These are phyloP conservation scores for Aspergillaceae sp. DNA, from an alignment of 2,329 filamentous ascomycete genomes.

Conservation along the genomic window DNA sequence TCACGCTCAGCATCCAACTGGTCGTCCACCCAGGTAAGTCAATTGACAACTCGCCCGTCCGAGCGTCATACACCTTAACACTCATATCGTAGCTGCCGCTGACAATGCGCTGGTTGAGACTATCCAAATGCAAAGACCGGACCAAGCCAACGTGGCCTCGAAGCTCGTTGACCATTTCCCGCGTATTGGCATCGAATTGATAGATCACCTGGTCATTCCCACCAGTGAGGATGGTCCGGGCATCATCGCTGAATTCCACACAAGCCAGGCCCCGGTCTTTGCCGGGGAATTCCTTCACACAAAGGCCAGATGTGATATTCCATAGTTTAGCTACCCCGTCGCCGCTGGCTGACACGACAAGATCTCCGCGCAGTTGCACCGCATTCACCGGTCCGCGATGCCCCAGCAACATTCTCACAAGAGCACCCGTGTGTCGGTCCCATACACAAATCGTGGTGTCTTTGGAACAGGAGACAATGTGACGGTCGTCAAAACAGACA, in stretches of 20 bases:
- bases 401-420: slow-evolving; percentile 71
- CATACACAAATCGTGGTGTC: slow-evolving; percentile 90
- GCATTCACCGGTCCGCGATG: slow-evolving; percentile 92
- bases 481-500: slow-evolving; percentile 80
- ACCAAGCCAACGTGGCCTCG: slow-evolving; percentile 78
- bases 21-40: slow-evolving; percentile 92
- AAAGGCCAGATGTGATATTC: slow-evolving; percentile 83
- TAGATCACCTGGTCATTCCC: slow-evolving; percentile 94
- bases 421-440: slow-evolving; percentile 69
- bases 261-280: slow-evolving; percentile 92
- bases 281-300: slow-evolving; percentile 80
- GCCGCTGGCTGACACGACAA: slow-evolving; percentile 85
- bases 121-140: slow-evolving; percentile 83
- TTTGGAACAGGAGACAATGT: slow-evolving; percentile 96
- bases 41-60: slow-evolving; percentile 66
- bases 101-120: slow-evolving; percentile 72
- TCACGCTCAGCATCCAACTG: slow-evolving; percentile 93
- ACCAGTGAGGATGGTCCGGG: slow-evolving; percentile 83
- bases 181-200: slow-evolving; percentile 89
- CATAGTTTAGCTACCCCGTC: slow-evolving; percentile 91
- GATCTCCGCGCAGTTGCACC: slow-evolving; percentile 86
- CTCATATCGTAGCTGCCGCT: slow-evolving; percentile 92
- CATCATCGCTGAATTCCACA: slow-evolving; percentile 91
- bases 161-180: slow-evolving; percentile 71
- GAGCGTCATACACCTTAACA: slow-evolving; percentile 88